Evolutionary conservation across 768 basidiomycete species (phyloP).

Genomic region (Lactifluus echinatus): DNA sequence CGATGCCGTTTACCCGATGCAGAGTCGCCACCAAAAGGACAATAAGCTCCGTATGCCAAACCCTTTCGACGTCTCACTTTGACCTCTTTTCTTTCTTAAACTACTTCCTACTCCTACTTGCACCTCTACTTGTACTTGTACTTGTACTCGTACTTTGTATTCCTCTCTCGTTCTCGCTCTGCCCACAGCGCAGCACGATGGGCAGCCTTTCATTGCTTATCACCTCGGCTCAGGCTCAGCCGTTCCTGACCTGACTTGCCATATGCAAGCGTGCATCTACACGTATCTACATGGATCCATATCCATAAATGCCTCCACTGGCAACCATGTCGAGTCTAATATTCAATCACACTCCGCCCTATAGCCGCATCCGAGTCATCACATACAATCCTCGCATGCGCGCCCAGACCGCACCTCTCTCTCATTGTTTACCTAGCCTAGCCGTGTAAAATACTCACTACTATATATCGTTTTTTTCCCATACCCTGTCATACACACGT

Average conservation of each 20-base stretch:
- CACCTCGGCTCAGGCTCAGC: neutral
- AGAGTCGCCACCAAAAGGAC: neutral
- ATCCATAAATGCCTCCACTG: neutral
- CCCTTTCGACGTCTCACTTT: too few relatives aligned
- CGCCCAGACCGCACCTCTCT: too few relatives aligned
- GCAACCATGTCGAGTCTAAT: neutral
- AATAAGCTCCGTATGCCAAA: too few relatives aligned
- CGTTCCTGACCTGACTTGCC: constrained; percentile 1
- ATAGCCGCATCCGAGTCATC: neutral
- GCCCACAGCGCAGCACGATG: too few relatives aligned
- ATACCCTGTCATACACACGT: too few relatives aligned
- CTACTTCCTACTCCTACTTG: too few relatives aligned
- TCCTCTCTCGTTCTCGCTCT: neutral
- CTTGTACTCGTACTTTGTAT: neutral
- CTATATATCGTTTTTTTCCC: too few relatives aligned
- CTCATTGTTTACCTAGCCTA: too few relatives aligned
- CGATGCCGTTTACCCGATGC: neutral
- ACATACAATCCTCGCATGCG: neutral
- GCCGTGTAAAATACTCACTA: too few relatives aligned
- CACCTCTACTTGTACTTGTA: too few relatives aligned
- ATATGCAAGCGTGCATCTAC: neutral
- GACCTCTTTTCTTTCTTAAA: too few relatives aligned
- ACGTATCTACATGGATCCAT: constrained; percentile 13
- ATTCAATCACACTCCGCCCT: neutral
- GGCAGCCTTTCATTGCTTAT: neutral